Evolutionary conservation across 1,139 yeast genomes (phyloP).

Genomic region (Saccharomyces hybrid): DNA sequence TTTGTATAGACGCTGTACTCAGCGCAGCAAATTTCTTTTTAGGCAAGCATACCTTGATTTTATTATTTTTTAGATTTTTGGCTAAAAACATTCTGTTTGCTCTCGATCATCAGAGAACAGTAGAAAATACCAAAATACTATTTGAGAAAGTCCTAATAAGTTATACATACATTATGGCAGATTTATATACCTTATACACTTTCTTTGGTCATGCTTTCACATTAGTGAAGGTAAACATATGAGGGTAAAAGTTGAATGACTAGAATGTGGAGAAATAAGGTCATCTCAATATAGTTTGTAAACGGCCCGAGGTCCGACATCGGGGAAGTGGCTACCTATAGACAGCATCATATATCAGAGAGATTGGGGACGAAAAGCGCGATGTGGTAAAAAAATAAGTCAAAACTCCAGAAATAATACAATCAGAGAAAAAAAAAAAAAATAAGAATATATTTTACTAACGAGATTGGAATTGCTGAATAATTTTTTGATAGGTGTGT

Average conservation of each 20-base stretch:
- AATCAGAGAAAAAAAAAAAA: no score
- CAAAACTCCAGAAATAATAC: no score
- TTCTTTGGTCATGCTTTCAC: not conserved
- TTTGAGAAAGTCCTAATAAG: not conserved
- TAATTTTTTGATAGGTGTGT: no score
- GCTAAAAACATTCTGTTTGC: not conserved
- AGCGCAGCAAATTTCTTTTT: not conserved
- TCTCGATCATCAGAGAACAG: not conserved
- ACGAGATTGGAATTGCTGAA: no score
- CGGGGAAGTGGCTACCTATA: not conserved
- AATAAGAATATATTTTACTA: no score
- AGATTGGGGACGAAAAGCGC: not conserved
- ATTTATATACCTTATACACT: not conserved
- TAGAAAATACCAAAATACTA: not conserved
- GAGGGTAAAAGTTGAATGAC: not conserved
- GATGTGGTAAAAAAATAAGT: not conserved
- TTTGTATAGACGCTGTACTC: conserved; percentile 1
- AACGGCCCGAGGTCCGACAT: not conserved
- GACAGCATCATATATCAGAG: not conserved
- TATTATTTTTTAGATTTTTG: not conserved
- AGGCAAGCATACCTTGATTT: not conserved
- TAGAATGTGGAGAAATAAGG: not conserved
- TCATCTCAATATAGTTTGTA: not conserved
- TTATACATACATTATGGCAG: not conserved
- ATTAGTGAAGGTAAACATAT: no score